Evolutionary conservation across 768 basidiomycete species (phyloP).

Genomic region (Tricholoma flavovirens): DNA sequence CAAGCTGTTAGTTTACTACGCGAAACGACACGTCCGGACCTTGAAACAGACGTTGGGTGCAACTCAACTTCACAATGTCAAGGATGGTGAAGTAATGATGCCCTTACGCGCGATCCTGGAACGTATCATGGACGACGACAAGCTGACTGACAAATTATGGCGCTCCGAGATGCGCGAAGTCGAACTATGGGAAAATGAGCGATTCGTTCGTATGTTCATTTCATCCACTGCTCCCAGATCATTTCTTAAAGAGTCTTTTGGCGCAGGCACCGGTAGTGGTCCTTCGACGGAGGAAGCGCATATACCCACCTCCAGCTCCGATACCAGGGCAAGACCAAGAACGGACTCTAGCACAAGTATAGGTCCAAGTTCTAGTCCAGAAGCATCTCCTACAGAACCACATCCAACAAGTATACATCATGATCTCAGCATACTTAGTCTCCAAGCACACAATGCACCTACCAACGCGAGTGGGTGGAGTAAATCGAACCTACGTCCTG

Average conservation of each 20-base stretch:
- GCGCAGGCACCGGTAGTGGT: not conserved
- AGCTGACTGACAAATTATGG: slow-evolving; percentile 61
- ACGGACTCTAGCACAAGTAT: not conserved
- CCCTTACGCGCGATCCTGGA: slow-evolving; percentile 23
- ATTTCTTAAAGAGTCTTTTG: not conserved
- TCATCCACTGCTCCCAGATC: not conserved
- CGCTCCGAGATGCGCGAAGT: slow-evolving; percentile 58
- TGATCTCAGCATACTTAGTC: not conserved
- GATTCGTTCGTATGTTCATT: slow-evolving; percentile 26
- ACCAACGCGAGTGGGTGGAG: slow-evolving; percentile 33
- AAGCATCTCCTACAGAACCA: not conserved
- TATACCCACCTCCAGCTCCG: not conserved
- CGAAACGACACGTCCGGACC: not conserved
- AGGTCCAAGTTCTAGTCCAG: not conserved
- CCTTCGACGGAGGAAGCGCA: not conserved
- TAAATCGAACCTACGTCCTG: slow-evolving; percentile 34
- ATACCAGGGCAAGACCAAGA: not conserved
- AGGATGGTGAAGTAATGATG: not conserved
- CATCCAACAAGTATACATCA: too few relatives aligned
- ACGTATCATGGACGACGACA: slow-evolving; percentile 57
- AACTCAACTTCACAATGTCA: not conserved
- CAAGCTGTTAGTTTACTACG: not conserved
- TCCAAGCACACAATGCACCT: not conserved
- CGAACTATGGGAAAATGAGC: slow-evolving; percentile 79
- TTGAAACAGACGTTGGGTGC: not conserved